These are phyloP conservation scores for Drechslerella coelobrocha DNA, from an alignment of 2,329 filamentous ascomycete species.

Conservation along the genomic window DNA sequence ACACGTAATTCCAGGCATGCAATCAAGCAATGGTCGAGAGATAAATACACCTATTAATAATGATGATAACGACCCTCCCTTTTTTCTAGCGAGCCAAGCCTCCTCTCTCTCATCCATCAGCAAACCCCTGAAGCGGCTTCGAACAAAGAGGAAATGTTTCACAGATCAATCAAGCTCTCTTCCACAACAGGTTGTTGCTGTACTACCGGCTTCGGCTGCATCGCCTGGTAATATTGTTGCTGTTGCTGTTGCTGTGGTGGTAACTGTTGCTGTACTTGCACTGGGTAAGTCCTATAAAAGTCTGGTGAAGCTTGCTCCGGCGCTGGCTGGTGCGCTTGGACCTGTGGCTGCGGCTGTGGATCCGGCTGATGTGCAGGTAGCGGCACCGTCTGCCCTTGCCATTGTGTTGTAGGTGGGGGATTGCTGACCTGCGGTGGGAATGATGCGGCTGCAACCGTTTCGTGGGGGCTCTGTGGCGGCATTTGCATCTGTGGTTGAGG, in stretches of 20 bases:
- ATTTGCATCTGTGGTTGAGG: slow-evolving; percentile 59
- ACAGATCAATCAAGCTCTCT: slow-evolving; percentile 82
- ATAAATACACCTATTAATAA: slow-evolving; percentile 3
- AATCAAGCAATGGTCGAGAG: background rate
- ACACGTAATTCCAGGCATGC: slow-evolving; percentile 5
- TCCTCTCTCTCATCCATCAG: too few relatives aligned
- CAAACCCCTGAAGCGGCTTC: background rate
- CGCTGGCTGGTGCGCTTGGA: slow-evolving; percentile 56
- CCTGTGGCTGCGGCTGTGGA: slow-evolving; percentile 59
- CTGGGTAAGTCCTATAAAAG: slow-evolving; percentile 58
- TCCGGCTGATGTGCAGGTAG: slow-evolving; percentile 57
- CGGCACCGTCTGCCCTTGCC: slow-evolving; percentile 53
- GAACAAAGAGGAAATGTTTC: slow-evolving; percentile 51
- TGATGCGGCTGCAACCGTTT: slow-evolving; percentile 23
- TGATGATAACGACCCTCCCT: background rate
- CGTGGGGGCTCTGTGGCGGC: slow-evolving; percentile 23
- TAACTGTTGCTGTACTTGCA: slow-evolving; percentile 57
- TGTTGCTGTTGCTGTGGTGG: slow-evolving; percentile 51
- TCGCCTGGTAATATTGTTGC: slow-evolving; percentile 30
- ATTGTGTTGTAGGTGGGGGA: slow-evolving; percentile 15
- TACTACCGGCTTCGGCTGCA: slow-evolving; percentile 21
- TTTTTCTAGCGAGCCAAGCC: too few relatives aligned
- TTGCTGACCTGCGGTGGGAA: slow-evolving; percentile 20
- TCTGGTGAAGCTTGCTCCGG: slow-evolving; percentile 42
- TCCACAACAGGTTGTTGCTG: slow-evolving; percentile 63